Evolutionary conservation across 257 asterid species (phyloP).

Genomic region (Buddleja alternifolia): DNA sequence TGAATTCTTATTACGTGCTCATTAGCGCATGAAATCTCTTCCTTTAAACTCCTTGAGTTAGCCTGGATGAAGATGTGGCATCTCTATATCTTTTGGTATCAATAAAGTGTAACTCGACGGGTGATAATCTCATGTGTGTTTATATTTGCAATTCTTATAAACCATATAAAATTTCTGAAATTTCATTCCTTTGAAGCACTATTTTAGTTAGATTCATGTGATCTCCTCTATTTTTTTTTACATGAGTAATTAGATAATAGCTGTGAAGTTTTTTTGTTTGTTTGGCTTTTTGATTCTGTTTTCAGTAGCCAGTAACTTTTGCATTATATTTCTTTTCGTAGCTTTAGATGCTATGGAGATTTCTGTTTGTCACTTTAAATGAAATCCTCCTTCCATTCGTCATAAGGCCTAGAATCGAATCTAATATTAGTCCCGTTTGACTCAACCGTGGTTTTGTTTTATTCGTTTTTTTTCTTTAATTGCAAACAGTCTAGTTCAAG

Average conservation of each 20-base stretch:
- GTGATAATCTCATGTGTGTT: neutral
- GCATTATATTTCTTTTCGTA: neutral
- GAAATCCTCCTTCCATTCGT: too few species aligned
- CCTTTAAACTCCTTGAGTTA: too few species aligned
- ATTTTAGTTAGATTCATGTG: too few species aligned
- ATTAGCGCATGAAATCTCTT: neutral
- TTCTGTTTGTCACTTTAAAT: neutral
- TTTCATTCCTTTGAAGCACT: neutral
- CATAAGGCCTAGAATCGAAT: too few species aligned
- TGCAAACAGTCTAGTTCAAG: too few species aligned
- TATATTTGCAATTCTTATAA: neutral
- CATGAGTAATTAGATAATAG: neutral
- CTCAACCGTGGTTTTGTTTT: too few species aligned
- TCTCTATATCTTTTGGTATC: too few species aligned
- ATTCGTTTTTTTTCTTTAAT: too few species aligned
- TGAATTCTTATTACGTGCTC: neutral
- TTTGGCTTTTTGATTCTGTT: neutral
- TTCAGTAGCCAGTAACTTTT: neutral
- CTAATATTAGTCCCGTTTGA: too few species aligned
- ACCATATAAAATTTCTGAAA: neutral
- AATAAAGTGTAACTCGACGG: neutral
- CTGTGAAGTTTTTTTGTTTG: neutral
- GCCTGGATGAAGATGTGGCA: too few species aligned
- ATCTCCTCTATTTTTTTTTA: neutral
- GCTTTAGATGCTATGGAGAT: neutral